Conservation (phyloP, 2,329 filamentous ascomycete species). For the Aspergillus pseudoterreus region DNA sequence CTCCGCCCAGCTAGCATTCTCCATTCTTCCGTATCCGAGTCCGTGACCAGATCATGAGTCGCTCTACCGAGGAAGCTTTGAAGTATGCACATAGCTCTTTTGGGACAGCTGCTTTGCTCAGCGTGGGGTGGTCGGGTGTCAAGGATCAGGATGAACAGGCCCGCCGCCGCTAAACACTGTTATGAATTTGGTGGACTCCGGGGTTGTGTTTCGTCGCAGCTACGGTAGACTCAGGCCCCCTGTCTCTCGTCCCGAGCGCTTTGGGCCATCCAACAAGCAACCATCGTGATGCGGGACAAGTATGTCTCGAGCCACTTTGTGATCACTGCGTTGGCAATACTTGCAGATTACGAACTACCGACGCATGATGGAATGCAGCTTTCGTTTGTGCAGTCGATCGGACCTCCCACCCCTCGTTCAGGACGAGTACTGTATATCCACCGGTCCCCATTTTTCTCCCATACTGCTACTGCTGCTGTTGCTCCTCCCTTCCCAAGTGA, state of each 20-base stretch:
- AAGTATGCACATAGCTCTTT: conserved; percentile 12
- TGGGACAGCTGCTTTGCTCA: conserved; percentile 7
- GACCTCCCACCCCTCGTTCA: too few species aligned
- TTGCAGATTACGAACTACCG: not conserved
- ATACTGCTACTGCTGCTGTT: not conserved
- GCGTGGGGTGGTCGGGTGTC: conserved; percentile 17
- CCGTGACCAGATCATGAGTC: conserved; percentile 15
- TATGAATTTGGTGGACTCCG: too few species aligned
- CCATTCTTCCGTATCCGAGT: conserved; percentile 5
- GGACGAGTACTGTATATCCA: not conserved
- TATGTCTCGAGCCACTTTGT: conserved; percentile 3
- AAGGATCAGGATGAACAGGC: conserved; percentile 6
- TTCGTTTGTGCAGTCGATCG: not conserved
- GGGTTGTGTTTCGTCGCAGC: too few species aligned
- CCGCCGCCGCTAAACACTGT: not conserved
- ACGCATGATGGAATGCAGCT: not conserved
- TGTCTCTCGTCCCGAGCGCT: too few species aligned
- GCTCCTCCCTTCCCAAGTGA: not conserved
- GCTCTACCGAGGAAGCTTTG: conserved; percentile 4
- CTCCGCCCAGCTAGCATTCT: not conserved
- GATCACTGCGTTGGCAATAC: conserved; percentile 7
- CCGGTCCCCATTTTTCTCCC: not conserved
- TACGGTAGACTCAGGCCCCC: too few species aligned
- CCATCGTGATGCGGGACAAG: conserved; percentile 7
- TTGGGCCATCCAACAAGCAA: conserved; percentile 8